Base-by-base conservation (phyloP, 306 rosid genomes). In the Prunus davidiana region DNA sequence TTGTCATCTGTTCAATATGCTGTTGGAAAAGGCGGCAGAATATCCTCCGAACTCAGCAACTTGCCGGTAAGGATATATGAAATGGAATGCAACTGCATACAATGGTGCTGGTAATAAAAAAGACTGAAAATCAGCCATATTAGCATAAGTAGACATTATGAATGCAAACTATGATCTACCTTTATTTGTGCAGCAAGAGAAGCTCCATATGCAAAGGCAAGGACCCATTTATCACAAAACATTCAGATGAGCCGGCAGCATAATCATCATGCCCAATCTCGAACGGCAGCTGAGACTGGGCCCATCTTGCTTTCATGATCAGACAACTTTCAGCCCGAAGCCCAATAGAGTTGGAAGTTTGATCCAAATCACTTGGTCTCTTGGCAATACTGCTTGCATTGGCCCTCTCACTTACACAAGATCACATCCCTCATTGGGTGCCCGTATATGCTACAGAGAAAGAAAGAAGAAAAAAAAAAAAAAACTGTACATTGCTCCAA, bases 21-120 rank as follows among this genome's bases (percentile, higher is more conserved):
- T 92, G 96, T 82, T 90, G 93, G 90, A 95, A 89, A 83, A 86
- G 99, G 75, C 89, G 91, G 63, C 92, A 95, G 71, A 92, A 92
- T 84, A 89, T 95, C 80, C 85, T 88, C 71, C 89, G 97, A 74
- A 65, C 82, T 34, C 96, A 88, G 78, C 96, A 92, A 81, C 87
- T 91, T 64, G 87, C 98, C 46, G 94, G 99, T 96, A 88, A 88
- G 78, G 38, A 80, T 64, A 5, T 66, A 38, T n/a, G 27, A 56
- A 49, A n/a, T 34, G 14, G 30, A 30, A 63, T 38, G 41, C 38
- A 19, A 25, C 77, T 25, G 18, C 67, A 14, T 22, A 41, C 10
- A 18, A 41, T 60, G 28, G 18, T 57, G 56, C 43, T 56, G 6
- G 20, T 3, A 20, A 8, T 15, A 27, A 50, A 24, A 55, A 69